phyloP scores from a whole-genome alignment of 2,329 filamentous ascomycete genomes.

The Alternaria dauci region DNA sequence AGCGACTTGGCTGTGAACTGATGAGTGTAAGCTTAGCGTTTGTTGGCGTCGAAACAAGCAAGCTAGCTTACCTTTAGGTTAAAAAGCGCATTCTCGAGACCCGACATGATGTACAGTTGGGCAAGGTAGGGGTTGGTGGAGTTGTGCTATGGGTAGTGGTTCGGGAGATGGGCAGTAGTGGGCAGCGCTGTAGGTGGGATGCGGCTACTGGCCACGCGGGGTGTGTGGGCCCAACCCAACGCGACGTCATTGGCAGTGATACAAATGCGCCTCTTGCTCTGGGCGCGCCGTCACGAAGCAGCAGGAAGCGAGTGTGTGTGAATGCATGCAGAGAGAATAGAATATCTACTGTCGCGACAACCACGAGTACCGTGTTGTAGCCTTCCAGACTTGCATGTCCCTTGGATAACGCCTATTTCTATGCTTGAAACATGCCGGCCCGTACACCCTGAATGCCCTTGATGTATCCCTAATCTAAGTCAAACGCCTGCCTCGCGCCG shows the following conservation, averaged over 20 bases:
- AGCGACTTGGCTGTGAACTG: conserved; percentile 71
- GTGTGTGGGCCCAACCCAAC: conserved; percentile 32
- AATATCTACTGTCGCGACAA: not conserved
- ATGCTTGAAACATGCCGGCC: conserved; percentile 16
- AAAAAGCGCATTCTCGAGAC: conserved; percentile 68
- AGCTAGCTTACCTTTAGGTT: conserved; percentile 63
- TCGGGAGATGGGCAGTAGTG: conserved; percentile 25
- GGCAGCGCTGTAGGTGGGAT: conserved; percentile 19
- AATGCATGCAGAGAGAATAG: not conserved
- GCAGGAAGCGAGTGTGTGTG: conserved; percentile 1
- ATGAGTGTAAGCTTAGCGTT: conserved; percentile 31
- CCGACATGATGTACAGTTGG: conserved; percentile 59
- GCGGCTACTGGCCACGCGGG: conserved; percentile 41
- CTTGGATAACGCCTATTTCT: conserved; percentile 12
- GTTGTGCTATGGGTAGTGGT: conserved; percentile 17
- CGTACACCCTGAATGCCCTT: conserved; percentile 17
- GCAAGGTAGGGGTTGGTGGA: conserved; percentile 14
- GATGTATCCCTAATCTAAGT: conserved; percentile 27
- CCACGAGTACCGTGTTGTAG: not conserved
- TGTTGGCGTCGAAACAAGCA: not conserved
- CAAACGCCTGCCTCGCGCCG: conserved; percentile 33
- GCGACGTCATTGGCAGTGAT: conserved; percentile 22
- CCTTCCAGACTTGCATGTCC: not conserved
- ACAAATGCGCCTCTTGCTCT: conserved; percentile 1
- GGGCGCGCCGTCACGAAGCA: conserved; percentile 15